These are phyloP conservation scores for Fagopyrum homotropicum DNA, from an alignment of 148 eudicot species.

Conservation along the genomic window DNA sequence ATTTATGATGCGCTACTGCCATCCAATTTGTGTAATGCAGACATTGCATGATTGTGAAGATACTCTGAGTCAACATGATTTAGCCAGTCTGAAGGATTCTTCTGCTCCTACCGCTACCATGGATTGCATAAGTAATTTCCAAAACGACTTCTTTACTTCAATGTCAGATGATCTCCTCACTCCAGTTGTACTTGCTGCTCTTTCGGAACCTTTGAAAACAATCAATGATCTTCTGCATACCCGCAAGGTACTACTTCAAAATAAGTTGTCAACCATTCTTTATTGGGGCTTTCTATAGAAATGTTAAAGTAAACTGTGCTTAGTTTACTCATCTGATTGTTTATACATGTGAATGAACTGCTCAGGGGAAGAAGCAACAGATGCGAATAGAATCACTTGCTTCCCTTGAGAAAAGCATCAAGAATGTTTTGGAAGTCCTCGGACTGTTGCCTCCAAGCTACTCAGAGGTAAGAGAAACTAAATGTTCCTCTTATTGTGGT, in stretches of 20 bases:
- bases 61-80: constrained; percentile 38
- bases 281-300: no score
- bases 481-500: not conserved
- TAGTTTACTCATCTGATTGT: not conserved
- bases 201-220: constrained; percentile 83
- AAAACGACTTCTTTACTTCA: constrained; percentile 43
- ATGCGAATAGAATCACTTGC: constrained; percentile 76
- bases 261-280: no score
- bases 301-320: not conserved
- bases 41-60: constrained; percentile 68
- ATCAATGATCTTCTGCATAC: constrained; percentile 90
- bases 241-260: constrained; percentile 53
- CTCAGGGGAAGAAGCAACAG: constrained; percentile 82
- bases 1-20: not conserved
- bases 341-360: constrained; percentile 1
- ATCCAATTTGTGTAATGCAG: constrained; percentile 22
- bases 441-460: constrained; percentile 80
- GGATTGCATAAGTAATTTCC: constrained; percentile 52
- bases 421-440: constrained; percentile 43
- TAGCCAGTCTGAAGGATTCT: constrained; percentile 31
- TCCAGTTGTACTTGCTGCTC: constrained; percentile 58
- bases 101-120: constrained; percentile 41
- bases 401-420: constrained; percentile 52
- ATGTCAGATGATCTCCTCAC: constrained; percentile 93
- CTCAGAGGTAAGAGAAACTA: constrained; percentile 40